These are phyloP conservation scores for Holtermannia corniformis DNA, from an alignment of 768 basidiomycete species.

Conservation along the genomic window DNA sequence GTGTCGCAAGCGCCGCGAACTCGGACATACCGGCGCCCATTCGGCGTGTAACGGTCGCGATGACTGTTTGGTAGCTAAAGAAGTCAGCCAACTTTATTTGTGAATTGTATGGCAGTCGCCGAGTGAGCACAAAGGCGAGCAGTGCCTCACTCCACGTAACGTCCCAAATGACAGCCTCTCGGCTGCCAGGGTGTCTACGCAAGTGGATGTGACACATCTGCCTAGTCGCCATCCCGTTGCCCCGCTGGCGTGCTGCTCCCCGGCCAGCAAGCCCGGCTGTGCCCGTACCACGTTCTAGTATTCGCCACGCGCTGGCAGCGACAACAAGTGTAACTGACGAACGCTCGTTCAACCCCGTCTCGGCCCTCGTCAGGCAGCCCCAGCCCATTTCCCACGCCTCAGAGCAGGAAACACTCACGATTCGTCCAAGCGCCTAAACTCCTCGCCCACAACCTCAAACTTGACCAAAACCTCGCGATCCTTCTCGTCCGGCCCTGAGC, in stretches of 20 bases:
- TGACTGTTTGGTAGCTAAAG: conserved; percentile 60
- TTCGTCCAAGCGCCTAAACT: conserved; percentile 60
- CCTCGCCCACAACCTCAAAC: conserved; percentile 69
- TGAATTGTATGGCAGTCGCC: neutral
- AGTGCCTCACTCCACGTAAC: neutral
- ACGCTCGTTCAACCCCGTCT: too few relatives aligned
- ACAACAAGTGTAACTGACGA: neutral
- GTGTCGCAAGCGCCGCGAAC: conserved; percentile 72
- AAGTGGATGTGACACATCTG: too few relatives aligned
- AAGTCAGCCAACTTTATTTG: neutral
- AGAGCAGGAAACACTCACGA: conserved; percentile 45
- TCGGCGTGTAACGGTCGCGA: conserved; percentile 69
- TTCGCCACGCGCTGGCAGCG: neutral
- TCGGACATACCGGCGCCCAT: conserved; percentile 96
- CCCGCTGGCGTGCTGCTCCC: too few relatives aligned
- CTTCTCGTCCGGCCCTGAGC: conserved; percentile 74
- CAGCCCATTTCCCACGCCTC: too few relatives aligned
- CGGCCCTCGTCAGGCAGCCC: neutral
- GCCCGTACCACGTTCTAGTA: too few relatives aligned
- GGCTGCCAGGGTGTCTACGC: too few relatives aligned
- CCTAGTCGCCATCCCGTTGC: too few relatives aligned
- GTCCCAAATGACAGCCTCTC: neutral
- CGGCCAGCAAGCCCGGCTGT: too few relatives aligned
- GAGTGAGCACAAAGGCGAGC: neutral
- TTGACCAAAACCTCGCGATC: conserved; percentile 76